Percentiles rank a stretch among this genome's conserved stretches.
These are phyloP conservation scores for Nakazawaea siamensis DNA, from an alignment of 805 yeast species.

Conservation along the genomic window DNA sequence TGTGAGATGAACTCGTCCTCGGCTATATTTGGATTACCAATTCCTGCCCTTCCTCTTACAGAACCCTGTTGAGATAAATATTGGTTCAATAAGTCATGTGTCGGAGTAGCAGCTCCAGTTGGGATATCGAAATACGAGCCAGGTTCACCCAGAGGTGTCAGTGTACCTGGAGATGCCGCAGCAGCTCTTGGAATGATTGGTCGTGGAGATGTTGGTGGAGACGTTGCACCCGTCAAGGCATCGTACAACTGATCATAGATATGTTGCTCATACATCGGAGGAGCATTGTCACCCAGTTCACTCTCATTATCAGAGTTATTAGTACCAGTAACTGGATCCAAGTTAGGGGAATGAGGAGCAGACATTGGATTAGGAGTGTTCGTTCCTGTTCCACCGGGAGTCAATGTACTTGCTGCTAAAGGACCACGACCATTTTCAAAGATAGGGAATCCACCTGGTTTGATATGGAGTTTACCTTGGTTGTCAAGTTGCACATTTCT, in stretches of 20 bases:
- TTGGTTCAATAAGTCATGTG: constrained; percentile 7
- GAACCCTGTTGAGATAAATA: constrained; percentile 4
- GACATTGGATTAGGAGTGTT: not conserved
- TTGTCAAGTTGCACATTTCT: constrained; percentile 18
- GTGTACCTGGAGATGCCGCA: not conserved
- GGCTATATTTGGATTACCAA: constrained; percentile 6
- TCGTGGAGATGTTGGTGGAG: constrained; percentile 14
- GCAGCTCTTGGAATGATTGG: constrained; percentile 6
- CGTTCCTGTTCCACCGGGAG: not conserved
- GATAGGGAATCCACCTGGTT: constrained; percentile 12
- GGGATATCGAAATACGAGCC: constrained; percentile 8
- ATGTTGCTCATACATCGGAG: constrained; percentile 34
- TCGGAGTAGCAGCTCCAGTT: constrained; percentile 7
- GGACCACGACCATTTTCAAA: constrained; percentile 9
- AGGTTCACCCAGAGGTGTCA: constrained; percentile 1
- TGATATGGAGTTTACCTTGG: constrained; percentile 18
- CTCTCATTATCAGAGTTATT: constrained; percentile 9
- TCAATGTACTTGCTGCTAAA: not conserved
- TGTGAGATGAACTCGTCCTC: constrained; percentile 9
- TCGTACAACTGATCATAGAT: constrained; percentile 30
- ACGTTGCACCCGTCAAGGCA: constrained; percentile 16
- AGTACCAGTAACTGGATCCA: constrained; percentile 8
- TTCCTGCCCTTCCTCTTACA: constrained; percentile 6
- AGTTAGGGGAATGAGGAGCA: constrained; percentile 3
- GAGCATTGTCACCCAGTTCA: constrained; percentile 21